Evolutionary conservation across 2,329 filamentous ascomycete species (phyloP).

Genomic region (Chalara sp.): DNA sequence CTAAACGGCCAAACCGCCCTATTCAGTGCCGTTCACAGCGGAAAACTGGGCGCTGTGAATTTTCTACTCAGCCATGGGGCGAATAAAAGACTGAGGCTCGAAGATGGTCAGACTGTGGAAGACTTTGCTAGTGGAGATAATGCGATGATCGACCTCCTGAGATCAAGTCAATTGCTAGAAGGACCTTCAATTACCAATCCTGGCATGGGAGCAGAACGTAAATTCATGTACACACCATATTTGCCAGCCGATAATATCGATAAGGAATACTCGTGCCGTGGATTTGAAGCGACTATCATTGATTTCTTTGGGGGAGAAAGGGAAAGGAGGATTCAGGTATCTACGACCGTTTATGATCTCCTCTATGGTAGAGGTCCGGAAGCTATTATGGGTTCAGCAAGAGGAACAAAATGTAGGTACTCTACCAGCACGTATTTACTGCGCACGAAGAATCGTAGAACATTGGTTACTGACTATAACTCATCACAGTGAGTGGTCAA

Average conservation of each 20-base stretch:
- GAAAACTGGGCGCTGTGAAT: conserved; percentile 8
- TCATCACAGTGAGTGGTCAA: not conserved
- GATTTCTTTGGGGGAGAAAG: conserved; percentile 1
- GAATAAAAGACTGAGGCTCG: conserved; percentile 1
- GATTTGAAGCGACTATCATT: conserved; percentile 1
- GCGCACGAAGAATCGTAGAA: too few relatives aligned
- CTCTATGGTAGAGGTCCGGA: conserved; percentile 1
- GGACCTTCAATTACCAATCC: not conserved
- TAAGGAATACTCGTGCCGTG: not conserved
- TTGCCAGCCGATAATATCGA: not conserved
- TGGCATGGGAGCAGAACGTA: not conserved
- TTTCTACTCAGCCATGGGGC: conserved; percentile 4
- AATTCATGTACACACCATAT: not conserved
- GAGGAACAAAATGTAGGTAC: not conserved
- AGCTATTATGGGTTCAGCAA: not conserved
- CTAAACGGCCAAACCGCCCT: conserved; percentile 8
- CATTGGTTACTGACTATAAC: too few relatives aligned
- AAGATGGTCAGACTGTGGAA: not conserved
- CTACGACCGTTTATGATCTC: not conserved
- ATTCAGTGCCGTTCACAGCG: conserved; percentile 12
- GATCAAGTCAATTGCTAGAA: not conserved
- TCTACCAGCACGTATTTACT: too few relatives aligned
- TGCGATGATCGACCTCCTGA: not conserved
- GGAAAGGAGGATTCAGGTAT: not conserved
- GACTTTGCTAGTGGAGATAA: not conserved